phyloP scores from a whole-genome alignment of 192 early-diverging fungal species.

The Geranomyces michiganensis region DNA sequence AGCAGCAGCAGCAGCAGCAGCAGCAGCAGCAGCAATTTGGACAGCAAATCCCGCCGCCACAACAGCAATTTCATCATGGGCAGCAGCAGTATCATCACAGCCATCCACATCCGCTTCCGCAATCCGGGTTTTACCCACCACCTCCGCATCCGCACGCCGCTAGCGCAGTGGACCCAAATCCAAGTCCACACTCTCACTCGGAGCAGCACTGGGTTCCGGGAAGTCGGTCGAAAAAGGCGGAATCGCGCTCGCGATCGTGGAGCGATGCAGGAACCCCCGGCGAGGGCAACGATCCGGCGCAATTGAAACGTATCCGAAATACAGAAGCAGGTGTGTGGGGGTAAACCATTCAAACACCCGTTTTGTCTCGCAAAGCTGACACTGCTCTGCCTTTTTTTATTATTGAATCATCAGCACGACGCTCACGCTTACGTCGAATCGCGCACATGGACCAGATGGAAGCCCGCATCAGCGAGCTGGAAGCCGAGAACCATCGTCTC shows the following conservation, averaged over 20 bases:
- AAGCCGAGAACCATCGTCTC: slow-evolving; percentile 17
- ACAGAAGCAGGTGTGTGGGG: slow-evolving; percentile 26
- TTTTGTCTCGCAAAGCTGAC: not conserved
- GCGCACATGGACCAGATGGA: slow-evolving; percentile 17
- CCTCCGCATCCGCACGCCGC: not conserved
- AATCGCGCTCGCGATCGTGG: not conserved
- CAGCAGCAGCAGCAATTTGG: not conserved
- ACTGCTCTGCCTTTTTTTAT: not conserved
- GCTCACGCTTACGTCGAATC: slow-evolving; percentile 17
- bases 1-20: slow-evolving; percentile 10
- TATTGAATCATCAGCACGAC: slow-evolving; percentile 11
- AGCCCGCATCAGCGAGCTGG: slow-evolving; percentile 16
- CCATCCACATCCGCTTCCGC: not conserved
- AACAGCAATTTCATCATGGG: not conserved
- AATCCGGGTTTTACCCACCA: not conserved
- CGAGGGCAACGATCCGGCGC: not conserved
- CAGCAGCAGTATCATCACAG: not conserved
- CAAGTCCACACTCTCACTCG: not conserved
- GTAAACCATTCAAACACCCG: not conserved
- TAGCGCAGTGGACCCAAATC: not conserved
- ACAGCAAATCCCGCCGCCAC: not conserved
- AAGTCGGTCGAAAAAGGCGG: not conserved
- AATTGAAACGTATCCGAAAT: slow-evolving; percentile 24
- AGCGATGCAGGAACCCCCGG: not conserved
- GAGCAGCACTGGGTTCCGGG: too few species aligned